A percentile compares a stretch with the other conserved stretches of the same genome.
Conservation (phyloP, 1,284 basidiomycete genomes). For the Cerioporus squamosus region DNA sequence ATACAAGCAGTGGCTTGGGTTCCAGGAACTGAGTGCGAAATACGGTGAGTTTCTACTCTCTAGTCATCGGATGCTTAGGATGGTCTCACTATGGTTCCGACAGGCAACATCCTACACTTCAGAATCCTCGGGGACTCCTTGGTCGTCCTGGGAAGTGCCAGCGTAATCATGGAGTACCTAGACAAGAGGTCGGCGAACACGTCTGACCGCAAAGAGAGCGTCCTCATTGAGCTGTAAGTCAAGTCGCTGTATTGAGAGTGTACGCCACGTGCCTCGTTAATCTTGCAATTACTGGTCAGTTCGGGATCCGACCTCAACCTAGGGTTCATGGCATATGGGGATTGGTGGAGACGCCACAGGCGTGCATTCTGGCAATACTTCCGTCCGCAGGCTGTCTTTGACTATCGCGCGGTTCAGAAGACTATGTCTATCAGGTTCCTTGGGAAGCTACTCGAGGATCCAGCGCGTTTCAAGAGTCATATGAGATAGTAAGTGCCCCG, state of each 20-base stretch:
- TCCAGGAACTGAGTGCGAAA: neutral
- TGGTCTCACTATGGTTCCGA: slow-evolving; percentile 9
- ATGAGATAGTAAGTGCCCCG: neutral
- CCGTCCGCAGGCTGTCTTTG: neutral
- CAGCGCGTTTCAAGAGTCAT: neutral
- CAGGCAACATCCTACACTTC: slow-evolving; percentile 28
- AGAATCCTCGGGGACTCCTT: slow-evolving; percentile 25
- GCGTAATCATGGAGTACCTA: slow-evolving; percentile 9
- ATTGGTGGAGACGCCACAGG: slow-evolving; percentile 3
- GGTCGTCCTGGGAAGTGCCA: slow-evolving; percentile 18
- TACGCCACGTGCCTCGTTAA: neutral
- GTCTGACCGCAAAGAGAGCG: slow-evolving; percentile 5
- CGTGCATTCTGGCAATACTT: slow-evolving; percentile 6
- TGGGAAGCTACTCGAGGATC: neutral
- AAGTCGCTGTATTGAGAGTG: neutral
- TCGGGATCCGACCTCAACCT: neutral
- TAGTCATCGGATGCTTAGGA: too few species aligned
- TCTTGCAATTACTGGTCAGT: too few species aligned
- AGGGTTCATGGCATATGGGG: slow-evolving; percentile 4
- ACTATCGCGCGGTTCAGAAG: neutral
- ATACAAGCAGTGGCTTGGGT: slow-evolving; percentile 1
- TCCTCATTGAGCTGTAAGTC: slow-evolving; percentile 1
- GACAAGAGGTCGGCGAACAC: slow-evolving; percentile 17
- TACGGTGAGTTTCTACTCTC: neutral
- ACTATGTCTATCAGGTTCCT: neutral